A percentile compares a stretch with the other conserved stretches of the same genome.
Conservation (phyloP, 495 filamentous ascomycete species). For the Tuber aestivum region DNA sequence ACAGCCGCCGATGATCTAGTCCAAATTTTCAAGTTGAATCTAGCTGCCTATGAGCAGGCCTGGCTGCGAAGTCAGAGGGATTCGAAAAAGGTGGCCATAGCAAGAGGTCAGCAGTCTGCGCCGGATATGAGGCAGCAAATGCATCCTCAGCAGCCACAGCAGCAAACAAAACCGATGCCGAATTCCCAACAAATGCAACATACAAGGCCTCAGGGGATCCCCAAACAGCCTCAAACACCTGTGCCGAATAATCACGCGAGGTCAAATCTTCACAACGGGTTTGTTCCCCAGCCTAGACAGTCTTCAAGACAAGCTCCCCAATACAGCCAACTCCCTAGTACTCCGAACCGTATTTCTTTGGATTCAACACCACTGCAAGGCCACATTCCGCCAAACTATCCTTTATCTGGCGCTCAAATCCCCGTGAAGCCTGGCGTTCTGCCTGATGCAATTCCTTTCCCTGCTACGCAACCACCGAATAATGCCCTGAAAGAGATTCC, state of each 20-base stretch:
- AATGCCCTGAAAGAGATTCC: slow-evolving; percentile 52
- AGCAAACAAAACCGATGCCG: slow-evolving; percentile 42
- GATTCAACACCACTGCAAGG: slow-evolving; percentile 35
- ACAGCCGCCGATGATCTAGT: slow-evolving; percentile 63
- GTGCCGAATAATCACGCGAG: slow-evolving; percentile 40
- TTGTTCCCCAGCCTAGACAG: slow-evolving; percentile 27
- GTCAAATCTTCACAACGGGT: slow-evolving; percentile 38
- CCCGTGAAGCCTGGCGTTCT: slow-evolving; percentile 33
- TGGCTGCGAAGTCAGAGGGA: slow-evolving; percentile 56
- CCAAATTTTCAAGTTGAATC: slow-evolving; percentile 64
- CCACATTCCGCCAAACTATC: slow-evolving; percentile 29
- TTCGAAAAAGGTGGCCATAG: slow-evolving; percentile 53
- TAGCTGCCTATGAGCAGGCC: slow-evolving; percentile 68
- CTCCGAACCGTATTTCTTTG: slow-evolving; percentile 33
- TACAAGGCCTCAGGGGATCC: slow-evolving; percentile 46
- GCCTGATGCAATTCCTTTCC: slow-evolving; percentile 33
- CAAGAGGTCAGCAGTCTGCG: slow-evolving; percentile 44
- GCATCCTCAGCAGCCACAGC: slow-evolving; percentile 44
- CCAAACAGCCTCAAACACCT: slow-evolving; percentile 39
- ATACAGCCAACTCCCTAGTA: slow-evolving; percentile 32
- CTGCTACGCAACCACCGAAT: slow-evolving; percentile 28
- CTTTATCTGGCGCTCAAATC: slow-evolving; percentile 9
- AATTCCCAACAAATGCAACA: slow-evolving; percentile 45
- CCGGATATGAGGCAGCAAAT: slow-evolving; percentile 46
- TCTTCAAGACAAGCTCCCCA: slow-evolving; percentile 28